Evolutionary conservation across 2,329 filamentous ascomycete genomes (phyloP), one percentile per base, ranked within the genome.

Genomic region (Arthrobotrys sinensis): DNA sequence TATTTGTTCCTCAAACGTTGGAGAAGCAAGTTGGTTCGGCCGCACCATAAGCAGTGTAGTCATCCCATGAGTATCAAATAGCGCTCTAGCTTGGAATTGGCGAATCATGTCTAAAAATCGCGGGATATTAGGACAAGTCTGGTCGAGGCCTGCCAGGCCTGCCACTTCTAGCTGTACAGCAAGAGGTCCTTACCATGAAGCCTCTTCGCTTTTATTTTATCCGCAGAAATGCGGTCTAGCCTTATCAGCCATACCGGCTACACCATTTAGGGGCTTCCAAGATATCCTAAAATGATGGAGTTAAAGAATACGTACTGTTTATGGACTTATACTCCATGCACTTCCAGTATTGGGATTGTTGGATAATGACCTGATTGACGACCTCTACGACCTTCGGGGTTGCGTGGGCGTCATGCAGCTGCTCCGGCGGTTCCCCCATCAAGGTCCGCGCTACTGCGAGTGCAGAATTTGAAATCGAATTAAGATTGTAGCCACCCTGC

Each of bases 391-490:
- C 89, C 46, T 85, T 83, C 7, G 85, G 84, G 0, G 88, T 88
- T 1, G 88, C 85, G 5, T 84, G 82, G 0, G 86, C 85, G 6
- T 85, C 83, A 60, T 84, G 84, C 12, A 90, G 83, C 64, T 88
- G 86, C 72, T 90, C 89, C 1, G 96, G 96, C 10, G 95, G 93
- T 82, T 99, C 94, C 21, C 96, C 94, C 94, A 99, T 98, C 52
- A 99, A 87, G 0, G 95, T 97, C 76, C 91, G 90, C 0, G 93
- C 96, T 0, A 99, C 96, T 1, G 95, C 93, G 3, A 97, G 88
- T 0, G 96, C 94, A 3, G 96, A 98, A 72, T 92, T 91, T 0
- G 96, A 97, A 75, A 99, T 99, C 0, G 96, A 96, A 57, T 90
- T 87, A 24, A 99, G 89, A 82, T 98, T 98, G 85, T 99, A 99